Base-by-base conservation (phyloP, 768 basidiomycete genomes). In the Tulasnella sp. region DNA sequence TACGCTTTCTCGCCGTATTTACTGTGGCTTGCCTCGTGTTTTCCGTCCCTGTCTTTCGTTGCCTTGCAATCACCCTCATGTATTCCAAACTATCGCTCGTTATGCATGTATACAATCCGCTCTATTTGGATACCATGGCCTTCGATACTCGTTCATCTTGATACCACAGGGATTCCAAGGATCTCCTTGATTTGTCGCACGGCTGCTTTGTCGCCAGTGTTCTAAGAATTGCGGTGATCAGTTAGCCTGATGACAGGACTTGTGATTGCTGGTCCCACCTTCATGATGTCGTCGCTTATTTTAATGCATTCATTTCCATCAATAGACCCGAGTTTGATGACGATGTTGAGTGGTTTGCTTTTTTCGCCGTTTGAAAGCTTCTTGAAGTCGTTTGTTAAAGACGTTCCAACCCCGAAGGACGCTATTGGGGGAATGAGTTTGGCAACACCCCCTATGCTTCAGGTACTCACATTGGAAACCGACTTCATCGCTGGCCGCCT, bases 361-460 rank as follows among this genome's bases (percentile, higher is more conserved):
- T 90, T 90, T 83, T 90, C 89, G 84, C 83, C 80, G 85, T 87
- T 42, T 87, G 86, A 58, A 84, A 82, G 83, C 82, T 38, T 31
- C 40, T 81, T 80, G 86, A 97, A 98, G 85, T 98, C 96, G 83
- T 98, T 98, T 19, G 96, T 95, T 12, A 98, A 85, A 84, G 89
- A 92, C 0, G 98, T 99, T 0, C 98, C 98, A 62, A 99, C 96
- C 10, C 98, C 98, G 84, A 96, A 99, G 0, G 92, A 89, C 75
- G 92, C 96, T 97, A 76, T 36, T 18, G 16, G 68, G 52, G 42
- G 10, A 7, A 42, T 81, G 75, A 82, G 81, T 58, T 24, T 46
- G 12, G 74, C 76, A 72, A 79, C 68, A 71, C 73, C 58, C 73
- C 12, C 56, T 78, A 56, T 80, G 52, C 58, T 38, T 38, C 73